Evolutionary conservation across 805 yeast genomes (phyloP).

Genomic region (Wickerhamiella cacticola): DNA sequence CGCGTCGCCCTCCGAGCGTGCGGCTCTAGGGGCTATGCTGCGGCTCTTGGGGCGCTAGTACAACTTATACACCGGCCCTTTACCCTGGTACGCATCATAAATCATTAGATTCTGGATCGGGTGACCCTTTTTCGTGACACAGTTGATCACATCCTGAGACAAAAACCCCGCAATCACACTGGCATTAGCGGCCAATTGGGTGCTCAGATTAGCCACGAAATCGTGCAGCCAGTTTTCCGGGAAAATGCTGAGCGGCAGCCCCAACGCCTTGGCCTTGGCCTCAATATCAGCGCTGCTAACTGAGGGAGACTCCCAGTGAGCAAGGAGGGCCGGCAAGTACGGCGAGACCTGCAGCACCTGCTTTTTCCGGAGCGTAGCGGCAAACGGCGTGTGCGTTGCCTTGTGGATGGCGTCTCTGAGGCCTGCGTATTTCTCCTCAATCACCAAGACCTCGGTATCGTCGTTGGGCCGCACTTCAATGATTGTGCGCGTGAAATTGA

Average conservation of each 20-base stretch:
- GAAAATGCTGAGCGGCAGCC: conserved; percentile 37
- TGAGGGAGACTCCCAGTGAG: conserved; percentile 37
- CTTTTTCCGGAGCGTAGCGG: conserved; percentile 21
- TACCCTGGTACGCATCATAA: conserved; percentile 57
- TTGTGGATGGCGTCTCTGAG: conserved; percentile 16
- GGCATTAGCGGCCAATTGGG: conserved; percentile 71
- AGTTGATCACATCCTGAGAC: conserved; percentile 83
- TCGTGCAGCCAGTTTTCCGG: conserved; percentile 29
- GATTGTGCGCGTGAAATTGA: conserved; percentile 35
- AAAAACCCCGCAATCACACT: conserved; percentile 83
- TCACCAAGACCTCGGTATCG: conserved; percentile 29
- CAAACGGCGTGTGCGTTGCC: conserved; percentile 16
- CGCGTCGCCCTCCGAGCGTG: no score
- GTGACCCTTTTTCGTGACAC: conserved; percentile 56
- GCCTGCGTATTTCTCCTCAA: conserved; percentile 22
- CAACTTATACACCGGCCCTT: conserved; percentile 57
- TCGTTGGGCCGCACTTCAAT: conserved; percentile 30
- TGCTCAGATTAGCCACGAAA: conserved; percentile 28
- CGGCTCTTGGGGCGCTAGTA: no score
- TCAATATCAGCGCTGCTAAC: conserved; percentile 25
- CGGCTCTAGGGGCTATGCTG: no score
- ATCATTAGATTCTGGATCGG: conserved; percentile 75
- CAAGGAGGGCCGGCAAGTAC: conserved; percentile 45
- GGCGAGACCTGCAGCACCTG: conserved; percentile 40
- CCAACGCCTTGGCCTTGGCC: conserved; percentile 26